Conservation (phyloP, 176 grass and related monocot genomes). For the Poa pratensis region DNA sequence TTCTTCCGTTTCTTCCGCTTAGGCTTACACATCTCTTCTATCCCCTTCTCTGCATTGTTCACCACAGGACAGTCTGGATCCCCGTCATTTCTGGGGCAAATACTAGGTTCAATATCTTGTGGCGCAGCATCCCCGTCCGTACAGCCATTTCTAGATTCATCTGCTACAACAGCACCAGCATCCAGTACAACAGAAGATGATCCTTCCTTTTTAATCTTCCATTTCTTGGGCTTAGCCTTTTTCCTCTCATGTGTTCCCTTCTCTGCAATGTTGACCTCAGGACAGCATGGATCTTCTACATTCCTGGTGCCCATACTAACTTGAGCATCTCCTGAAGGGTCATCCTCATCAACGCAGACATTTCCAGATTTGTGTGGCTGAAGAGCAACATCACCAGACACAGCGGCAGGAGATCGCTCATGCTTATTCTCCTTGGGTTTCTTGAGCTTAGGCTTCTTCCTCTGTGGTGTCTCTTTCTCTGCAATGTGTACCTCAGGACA, state of each 20-base stretch:
- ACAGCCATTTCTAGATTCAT: conserved; percentile 21
- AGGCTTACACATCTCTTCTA: neutral
- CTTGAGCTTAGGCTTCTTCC: conserved; percentile 22
- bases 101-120: conserved; percentile 3
- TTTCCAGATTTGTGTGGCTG: conserved; percentile 25
- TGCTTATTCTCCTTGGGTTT: conserved; percentile 41
- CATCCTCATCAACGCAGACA: neutral
- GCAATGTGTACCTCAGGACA: conserved; percentile 13
- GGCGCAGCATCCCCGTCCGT: neutral
- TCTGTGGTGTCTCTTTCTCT: neutral
- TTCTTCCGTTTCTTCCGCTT: conserved; percentile 15
- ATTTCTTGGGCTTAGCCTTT: conserved; percentile 30
- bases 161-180: conserved; percentile 6
- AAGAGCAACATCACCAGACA: conserved; percentile 7
- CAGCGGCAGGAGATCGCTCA: neutral
- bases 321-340: neutral
- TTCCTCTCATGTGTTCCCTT: neutral
- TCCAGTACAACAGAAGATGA: neutral
- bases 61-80: neutral
- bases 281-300: neutral
- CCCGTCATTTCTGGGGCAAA: neutral
- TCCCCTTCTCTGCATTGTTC: neutral
- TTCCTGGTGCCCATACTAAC: conserved; percentile 18
- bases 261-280: conserved; percentile 13
- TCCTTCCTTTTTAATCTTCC: conserved; percentile 29